Evolutionary conservation across 352 stramenopile species (phyloP).

Genomic region (Aphanomyces invadans): DNA sequence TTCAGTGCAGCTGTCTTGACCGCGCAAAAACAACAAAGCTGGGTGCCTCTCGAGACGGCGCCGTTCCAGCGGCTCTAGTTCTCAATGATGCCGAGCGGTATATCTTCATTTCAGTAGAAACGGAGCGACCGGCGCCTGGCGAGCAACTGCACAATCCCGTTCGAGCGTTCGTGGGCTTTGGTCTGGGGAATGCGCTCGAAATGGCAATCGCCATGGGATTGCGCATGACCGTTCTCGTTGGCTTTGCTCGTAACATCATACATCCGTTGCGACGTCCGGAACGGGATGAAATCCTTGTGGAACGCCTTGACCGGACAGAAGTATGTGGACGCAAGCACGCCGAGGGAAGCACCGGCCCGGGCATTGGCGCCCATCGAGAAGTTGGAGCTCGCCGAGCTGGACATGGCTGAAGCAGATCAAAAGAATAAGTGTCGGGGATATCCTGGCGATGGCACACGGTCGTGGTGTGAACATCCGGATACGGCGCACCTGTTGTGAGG

Average conservation of each 20-base stretch:
- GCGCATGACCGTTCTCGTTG: not conserved
- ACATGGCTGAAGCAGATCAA: not conserved
- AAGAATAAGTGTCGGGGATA: too few species aligned
- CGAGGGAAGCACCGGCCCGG: not conserved
- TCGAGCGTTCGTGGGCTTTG: not conserved
- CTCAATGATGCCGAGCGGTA: constrained; percentile 9
- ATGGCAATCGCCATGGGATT: not conserved
- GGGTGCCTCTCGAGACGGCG: constrained; percentile 10
- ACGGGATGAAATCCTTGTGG: not conserved
- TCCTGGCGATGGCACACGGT: too few species aligned
- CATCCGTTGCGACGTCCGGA: not conserved
- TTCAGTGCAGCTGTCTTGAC: not conserved
- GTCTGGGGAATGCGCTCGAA: not conserved
- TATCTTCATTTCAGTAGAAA: constrained; percentile 9
- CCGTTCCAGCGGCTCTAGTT: constrained; percentile 8
- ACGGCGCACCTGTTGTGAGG: too few species aligned
- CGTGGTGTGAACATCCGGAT: too few species aligned
- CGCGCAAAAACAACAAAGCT: constrained; percentile 17
- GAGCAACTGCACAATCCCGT: not conserved
- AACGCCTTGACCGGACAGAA: not conserved
- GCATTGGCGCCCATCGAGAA: not conserved
- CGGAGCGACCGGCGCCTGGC: constrained; percentile 11
- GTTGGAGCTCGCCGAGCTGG: not conserved
- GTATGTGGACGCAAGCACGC: not conserved
- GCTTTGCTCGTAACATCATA: not conserved